Evolutionary conservation across 768 basidiomycete species (phyloP).

Genomic region (Amanita thiersii): DNA sequence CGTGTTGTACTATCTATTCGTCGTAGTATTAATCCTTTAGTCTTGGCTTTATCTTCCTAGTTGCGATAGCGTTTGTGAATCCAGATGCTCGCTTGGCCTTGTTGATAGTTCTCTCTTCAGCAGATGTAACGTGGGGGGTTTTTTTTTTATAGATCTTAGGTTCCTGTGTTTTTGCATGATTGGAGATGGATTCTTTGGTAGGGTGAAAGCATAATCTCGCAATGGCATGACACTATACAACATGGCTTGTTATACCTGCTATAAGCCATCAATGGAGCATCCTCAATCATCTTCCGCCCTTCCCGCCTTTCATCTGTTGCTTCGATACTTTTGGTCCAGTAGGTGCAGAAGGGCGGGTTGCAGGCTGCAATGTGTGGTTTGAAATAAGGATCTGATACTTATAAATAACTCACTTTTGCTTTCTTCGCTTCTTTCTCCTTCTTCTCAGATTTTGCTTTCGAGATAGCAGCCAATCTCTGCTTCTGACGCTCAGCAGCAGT

Average conservation of each 20-base stretch:
- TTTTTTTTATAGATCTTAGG: too few relatives aligned
- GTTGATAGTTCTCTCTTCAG: background rate
- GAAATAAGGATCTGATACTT: background rate
- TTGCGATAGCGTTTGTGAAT: background rate
- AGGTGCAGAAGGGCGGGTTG: conserved; percentile 40
- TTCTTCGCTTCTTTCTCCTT: conserved; percentile 94
- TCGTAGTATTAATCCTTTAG: conserved; percentile 13
- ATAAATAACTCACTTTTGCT: conserved; percentile 49
- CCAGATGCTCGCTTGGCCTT: background rate
- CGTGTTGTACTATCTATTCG: conserved; percentile 11
- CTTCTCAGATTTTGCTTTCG: conserved; percentile 95
- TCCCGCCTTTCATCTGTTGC: conserved; percentile 93
- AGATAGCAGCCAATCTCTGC: conserved; percentile 76
- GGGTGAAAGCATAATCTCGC: too few relatives aligned
- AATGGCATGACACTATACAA: too few relatives aligned
- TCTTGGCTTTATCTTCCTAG: background rate
- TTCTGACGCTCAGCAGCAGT: conserved; percentile 77
- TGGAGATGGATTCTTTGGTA: too few relatives aligned
- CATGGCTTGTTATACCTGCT: too few relatives aligned
- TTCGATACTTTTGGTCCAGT: conserved; percentile 84
- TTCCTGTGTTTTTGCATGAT: too few relatives aligned
- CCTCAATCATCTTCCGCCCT: conserved; percentile 72
- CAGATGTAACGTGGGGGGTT: background rate
- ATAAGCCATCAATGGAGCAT: too few relatives aligned
- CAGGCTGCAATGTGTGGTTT: conserved; percentile 31